A percentile compares a stretch with the other conserved stretches of the same genome.
Conservation (phyloP, 768 basidiomycete species). For the Pholiota conissans region DNA sequence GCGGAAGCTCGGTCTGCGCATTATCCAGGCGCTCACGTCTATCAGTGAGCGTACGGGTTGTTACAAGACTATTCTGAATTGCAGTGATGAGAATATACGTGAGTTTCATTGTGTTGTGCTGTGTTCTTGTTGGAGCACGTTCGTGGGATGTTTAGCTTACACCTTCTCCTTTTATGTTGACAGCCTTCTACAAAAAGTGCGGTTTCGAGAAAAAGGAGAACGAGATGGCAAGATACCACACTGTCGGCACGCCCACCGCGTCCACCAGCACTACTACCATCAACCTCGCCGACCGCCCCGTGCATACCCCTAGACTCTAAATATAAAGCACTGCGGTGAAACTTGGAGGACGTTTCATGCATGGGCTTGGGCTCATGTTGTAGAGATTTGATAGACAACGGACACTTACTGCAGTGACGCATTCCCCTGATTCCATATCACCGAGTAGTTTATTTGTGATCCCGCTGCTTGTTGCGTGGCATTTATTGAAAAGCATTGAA, state of each 20-base stretch:
- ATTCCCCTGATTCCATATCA: too few species aligned
- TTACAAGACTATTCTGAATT: conserved; percentile 99
- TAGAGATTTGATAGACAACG: not conserved
- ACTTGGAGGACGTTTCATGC: not conserved
- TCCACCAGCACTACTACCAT: conserved; percentile 3
- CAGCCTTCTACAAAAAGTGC: conserved; percentile 98
- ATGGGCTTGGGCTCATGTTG: not conserved
- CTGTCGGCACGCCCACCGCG: conserved; percentile 9
- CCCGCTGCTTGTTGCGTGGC: too few species aligned
- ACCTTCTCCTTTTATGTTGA: not conserved
- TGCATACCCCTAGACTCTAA: conserved; percentile 22
- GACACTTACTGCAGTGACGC: not conserved
- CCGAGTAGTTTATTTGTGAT: too few species aligned
- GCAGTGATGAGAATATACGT: conserved; percentile 90
- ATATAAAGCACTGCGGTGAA: not conserved
- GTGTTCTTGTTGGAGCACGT: conserved; percentile 9
- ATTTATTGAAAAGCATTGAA: too few species aligned
- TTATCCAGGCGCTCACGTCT: conserved; percentile 83
- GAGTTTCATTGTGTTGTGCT: conserved; percentile 34
- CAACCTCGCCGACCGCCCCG: not conserved
- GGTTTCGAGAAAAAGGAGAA: conserved; percentile 89
- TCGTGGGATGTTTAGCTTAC: not conserved
- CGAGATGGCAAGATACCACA: conserved; percentile 74
- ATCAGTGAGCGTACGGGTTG: conserved; percentile 80
- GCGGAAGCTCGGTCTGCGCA: conserved; percentile 82